phyloP scores from a whole-genome alignment of 768 basidiomycete genomes.

The Leccinum fibrillosum region DNA sequence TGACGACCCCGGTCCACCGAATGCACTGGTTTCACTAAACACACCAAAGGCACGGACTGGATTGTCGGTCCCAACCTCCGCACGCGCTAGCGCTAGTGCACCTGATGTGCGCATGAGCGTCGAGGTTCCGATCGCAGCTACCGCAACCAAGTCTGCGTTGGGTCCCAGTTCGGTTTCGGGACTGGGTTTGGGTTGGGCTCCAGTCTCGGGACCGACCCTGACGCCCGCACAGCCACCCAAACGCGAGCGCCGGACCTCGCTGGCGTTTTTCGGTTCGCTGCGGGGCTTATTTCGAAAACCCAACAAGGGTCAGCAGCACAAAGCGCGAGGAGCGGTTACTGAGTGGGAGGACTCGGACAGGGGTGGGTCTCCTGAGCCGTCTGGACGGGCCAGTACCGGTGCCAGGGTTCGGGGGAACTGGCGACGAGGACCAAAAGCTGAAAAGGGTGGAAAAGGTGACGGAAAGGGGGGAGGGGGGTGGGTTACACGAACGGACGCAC shows the following conservation, averaged over 20 bases:
- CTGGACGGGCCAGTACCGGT: neutral
- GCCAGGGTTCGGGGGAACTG: neutral
- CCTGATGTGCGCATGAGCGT: conserved; percentile 1
- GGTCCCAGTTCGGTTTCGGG: neutral
- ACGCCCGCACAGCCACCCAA: too few relatives aligned
- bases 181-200: too few relatives aligned
- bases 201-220: too few relatives aligned
- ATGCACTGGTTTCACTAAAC: neutral
- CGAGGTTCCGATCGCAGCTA: neutral
- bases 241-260: conserved; percentile 14
- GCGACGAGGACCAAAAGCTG: neutral
- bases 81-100: neutral
- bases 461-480: conserved; percentile 18
- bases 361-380: neutral
- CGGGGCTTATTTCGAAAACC: conserved; percentile 27
- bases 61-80: neutral
- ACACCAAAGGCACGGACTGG: neutral
- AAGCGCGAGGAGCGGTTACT: too few relatives aligned
- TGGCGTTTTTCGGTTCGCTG: conserved; percentile 25
- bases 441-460: conserved; percentile 1
- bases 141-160: neutral
- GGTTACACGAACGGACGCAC: conserved; percentile 29
- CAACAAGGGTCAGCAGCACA: too few relatives aligned
- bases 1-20: neutral
- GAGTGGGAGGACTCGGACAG: neutral